Base-by-base conservation (phyloP, 2,329 filamentous ascomycete species). In the Monilinia laxa region DNA sequence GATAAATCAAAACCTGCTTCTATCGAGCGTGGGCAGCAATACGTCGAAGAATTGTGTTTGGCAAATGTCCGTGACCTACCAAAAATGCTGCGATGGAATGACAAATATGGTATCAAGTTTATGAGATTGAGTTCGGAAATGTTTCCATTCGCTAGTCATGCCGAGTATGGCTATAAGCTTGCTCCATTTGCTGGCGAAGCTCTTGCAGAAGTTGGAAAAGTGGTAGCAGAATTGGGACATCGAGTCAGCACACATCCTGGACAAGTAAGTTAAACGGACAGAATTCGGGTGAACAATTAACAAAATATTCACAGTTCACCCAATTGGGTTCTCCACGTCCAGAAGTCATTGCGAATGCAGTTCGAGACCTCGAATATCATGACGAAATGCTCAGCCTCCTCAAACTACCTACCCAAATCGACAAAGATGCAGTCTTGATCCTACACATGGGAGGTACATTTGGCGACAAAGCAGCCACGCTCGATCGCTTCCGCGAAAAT, bases 111-210 rank as follows among this genome's bases (percentile, higher is more conserved):
- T 51, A 98, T 98, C 78, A 93, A 88, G 72, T 97, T 98, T 77
- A 87, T 98, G 85, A 87, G 94, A 1, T 81, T 98, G 25, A 96
- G 92, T 72, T 96, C 92, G 65, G 94, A 97, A 73, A 97, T 97
- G 91, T 98, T 98, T 71, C 94, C 94, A 0, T 97, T 97, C 76
- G 94, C 94, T 1, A 96, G 91, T 70, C 94, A 98, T 74, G 84
- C 85, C 31, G 90, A 92, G 69, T 90, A 96, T 71, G 94, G 93
- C 0, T 98, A 98, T 77, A 90, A 87, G 71, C 82, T 98, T 16
- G 88, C 87, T 0, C 89, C 91, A 0, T 97, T 97, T 76, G 94
- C 93, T 0, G 86, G 90, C 0, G 88, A 93, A 18, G 87, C 85
- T 0, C 81, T 98, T 12, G 89, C 85, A 2, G 89, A 93, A 71